These are phyloP conservation scores for Mycena capillaripes DNA, from an alignment of 768 basidiomycete species.

Conservation along the genomic window DNA sequence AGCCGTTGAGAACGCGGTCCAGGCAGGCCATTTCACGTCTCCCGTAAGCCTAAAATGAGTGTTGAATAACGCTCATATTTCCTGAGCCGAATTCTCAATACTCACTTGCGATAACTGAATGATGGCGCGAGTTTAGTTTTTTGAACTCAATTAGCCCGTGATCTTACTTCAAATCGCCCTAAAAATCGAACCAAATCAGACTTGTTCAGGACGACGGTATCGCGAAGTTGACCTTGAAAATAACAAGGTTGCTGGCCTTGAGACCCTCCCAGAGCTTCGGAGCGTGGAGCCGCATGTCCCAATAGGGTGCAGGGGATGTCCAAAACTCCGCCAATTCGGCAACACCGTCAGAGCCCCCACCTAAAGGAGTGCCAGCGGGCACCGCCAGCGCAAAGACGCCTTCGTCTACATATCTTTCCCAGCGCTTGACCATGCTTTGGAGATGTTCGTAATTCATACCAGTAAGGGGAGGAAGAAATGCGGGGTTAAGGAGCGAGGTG, in stretches of 20 bases:
- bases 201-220: neutral
- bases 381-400: conserved; percentile 84
- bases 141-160: no score
- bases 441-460: conserved; percentile 57
- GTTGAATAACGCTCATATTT: no score
- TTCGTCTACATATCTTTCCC: conserved; percentile 76
- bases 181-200: conserved; percentile 1
- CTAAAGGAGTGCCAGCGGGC: conserved; percentile 69
- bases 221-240: conserved; percentile 78
- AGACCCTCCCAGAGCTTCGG: conserved; percentile 66
- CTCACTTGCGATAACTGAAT: conserved; percentile 86
- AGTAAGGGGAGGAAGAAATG: conserved; percentile 66
- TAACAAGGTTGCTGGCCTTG: conserved; percentile 72
- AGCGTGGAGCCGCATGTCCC: conserved; percentile 74
- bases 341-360: conserved; percentile 48
- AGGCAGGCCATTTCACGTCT: conserved; percentile 89
- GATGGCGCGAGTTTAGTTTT: conserved; percentile 4
- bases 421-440: conserved; percentile 73
- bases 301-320: conserved; percentile 83
- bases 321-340: conserved; percentile 67
- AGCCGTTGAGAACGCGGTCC: conserved; percentile 80
- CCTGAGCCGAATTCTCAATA: neutral
- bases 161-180: conserved; percentile 90
- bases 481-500: conserved; percentile 66
- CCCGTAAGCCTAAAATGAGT: conserved; percentile 76